Percentiles rank a stretch among this genome's conserved stretches.
Evolutionary conservation across 257 asterid species (phyloP).

Genomic region (Anisodus acutangulus): DNA sequence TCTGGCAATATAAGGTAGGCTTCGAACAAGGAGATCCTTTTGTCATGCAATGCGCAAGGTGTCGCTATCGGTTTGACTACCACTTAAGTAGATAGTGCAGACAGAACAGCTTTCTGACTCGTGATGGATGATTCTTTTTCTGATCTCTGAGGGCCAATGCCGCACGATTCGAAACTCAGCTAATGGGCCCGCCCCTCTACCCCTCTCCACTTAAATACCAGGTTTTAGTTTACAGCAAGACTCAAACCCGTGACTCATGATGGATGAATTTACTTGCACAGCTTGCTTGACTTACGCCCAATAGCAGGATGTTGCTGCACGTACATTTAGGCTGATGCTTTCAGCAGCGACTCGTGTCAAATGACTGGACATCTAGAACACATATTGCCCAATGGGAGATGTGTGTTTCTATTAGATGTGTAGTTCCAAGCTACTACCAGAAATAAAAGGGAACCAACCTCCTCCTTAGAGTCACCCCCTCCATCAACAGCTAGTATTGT

Average conservation of each 20-base stretch:
- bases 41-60: neutral
- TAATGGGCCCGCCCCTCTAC: neutral
- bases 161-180: neutral
- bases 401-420: slow-evolving; percentile 4
- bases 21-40: slow-evolving; percentile 16
- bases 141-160: neutral
- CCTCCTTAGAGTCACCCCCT: neutral
- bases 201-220: neutral
- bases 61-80: neutral
- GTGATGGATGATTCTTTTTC: neutral
- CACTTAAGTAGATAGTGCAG: neutral
- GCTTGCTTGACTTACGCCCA: neutral
- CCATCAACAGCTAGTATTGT: neutral
- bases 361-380: neutral
- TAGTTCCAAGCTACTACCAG: neutral
- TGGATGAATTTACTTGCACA: slow-evolving; percentile 1
- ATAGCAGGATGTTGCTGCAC: neutral
- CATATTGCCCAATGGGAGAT: neutral
- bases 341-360: neutral
- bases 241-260: neutral
- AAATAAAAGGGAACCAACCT: neutral
- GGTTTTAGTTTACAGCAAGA: neutral
- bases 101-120: neutral
- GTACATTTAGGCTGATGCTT: neutral
- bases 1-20: neutral